A percentile compares a stretch with the other conserved stretches of the same genome.
phyloP scores from a whole-genome alignment of 345 rosid species.

The Citrus sp. region DNA sequence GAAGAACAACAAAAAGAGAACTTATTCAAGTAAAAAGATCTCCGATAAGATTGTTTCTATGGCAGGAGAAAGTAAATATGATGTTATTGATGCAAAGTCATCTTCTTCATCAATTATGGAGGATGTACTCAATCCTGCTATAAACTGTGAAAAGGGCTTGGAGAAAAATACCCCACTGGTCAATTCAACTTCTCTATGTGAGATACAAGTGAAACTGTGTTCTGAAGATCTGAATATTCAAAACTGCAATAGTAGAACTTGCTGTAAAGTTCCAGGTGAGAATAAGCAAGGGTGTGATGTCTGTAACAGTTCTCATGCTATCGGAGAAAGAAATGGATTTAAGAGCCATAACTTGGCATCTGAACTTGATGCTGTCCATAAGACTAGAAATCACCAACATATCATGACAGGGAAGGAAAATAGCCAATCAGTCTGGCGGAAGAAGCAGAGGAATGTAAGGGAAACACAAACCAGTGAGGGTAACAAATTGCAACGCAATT shows the following conservation, averaged over 20 bases:
- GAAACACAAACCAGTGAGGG: background rate
- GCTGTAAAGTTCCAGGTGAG: background rate
- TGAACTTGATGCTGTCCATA: slow-evolving; percentile 1
- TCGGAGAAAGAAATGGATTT: background rate
- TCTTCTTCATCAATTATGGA: background rate
- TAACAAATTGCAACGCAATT: background rate
- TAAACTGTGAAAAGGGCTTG: background rate
- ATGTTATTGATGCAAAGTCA: background rate
- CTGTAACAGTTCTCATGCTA: background rate
- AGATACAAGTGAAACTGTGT: background rate
- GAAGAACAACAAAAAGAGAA: slow-evolving; percentile 11
- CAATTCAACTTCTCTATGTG: background rate
- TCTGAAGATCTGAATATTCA: background rate
- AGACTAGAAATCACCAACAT: background rate
- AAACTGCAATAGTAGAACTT: background rate
- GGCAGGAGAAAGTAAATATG: background rate
- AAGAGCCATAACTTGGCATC: background rate
- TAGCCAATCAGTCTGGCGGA: background rate
- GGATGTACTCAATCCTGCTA: background rate
- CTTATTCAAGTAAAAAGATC: background rate
- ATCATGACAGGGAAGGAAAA: background rate
- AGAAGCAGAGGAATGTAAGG: background rate
- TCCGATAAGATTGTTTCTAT: background rate
- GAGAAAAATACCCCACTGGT: background rate
- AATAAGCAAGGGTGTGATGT: background rate